These are phyloP conservation scores for Mycena metata DNA, from an alignment of 768 basidiomycete genomes.

Conservation along the genomic window DNA sequence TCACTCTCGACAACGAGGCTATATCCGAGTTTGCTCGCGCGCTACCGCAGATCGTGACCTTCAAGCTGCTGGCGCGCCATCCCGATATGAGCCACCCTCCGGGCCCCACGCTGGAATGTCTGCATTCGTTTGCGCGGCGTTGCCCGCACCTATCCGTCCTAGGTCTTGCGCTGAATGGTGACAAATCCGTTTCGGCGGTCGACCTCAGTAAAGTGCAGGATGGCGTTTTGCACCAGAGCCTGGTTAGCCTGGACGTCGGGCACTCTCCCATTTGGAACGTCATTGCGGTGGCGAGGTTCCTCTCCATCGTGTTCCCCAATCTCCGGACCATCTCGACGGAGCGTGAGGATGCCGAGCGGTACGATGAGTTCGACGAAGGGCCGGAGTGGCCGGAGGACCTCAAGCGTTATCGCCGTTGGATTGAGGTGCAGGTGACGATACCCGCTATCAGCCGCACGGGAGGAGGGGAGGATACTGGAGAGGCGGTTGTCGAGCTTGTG, in stretches of 20 bases:
- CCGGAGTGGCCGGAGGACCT: no score
- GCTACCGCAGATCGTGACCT: background rate
- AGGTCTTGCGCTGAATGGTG: background rate
- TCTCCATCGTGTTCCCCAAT: background rate
- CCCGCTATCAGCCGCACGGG: no score
- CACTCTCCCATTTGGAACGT: background rate
- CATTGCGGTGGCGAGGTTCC: background rate
- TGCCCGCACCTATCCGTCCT: background rate
- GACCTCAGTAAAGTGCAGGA: background rate
- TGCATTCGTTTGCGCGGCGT: background rate
- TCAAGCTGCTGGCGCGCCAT: background rate
- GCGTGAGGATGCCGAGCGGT: background rate
- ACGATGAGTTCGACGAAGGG: background rate
- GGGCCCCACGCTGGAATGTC: conserved; percentile 1
- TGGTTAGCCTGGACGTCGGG: background rate
- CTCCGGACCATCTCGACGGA: background rate
- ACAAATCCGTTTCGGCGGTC: background rate
- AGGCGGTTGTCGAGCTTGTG: no score
- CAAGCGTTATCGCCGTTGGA: no score
- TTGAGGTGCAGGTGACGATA: no score
- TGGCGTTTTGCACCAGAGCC: background rate
- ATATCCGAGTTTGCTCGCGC: background rate
- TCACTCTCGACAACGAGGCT: background rate
- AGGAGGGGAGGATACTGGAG: no score
- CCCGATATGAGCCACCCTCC: background rate